These are phyloP conservation scores for Penicillium manginii DNA, from an alignment of 495 filamentous ascomycete species.

Conservation along the genomic window DNA sequence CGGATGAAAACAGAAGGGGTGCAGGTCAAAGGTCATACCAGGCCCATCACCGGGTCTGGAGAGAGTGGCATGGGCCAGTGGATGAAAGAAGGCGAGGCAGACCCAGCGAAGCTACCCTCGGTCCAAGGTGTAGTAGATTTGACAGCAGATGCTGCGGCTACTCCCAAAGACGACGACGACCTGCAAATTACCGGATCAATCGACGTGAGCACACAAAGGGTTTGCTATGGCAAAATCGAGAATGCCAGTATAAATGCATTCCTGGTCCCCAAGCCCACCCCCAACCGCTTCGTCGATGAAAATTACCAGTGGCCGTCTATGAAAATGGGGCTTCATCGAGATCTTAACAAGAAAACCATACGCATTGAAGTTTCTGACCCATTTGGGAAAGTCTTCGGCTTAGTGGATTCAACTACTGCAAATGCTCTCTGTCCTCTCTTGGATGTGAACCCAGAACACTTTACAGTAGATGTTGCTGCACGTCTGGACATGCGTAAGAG, in stretches of 20 bases:
- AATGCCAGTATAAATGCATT: conserved; percentile 69
- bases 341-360: conserved; percentile 51
- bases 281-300: conserved; percentile 48
- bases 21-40: conserved; percentile 41
- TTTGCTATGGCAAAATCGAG: conserved; percentile 85
- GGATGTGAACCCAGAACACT: conserved; percentile 68
- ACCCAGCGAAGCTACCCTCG: conserved; percentile 27
- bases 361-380: conserved; percentile 73
- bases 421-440: conserved; percentile 70
- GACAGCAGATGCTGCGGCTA: conserved; percentile 47
- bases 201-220: conserved; percentile 58
- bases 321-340: conserved; percentile 66
- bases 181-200: conserved; percentile 47
- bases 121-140: conserved; percentile 62
- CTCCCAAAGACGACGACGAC: conserved; percentile 45
- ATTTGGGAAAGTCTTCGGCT: conserved; percentile 70
- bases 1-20: conserved; percentile 58
- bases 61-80: conserved; percentile 65
- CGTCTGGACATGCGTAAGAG: conserved; percentile 66
- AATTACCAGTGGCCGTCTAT: conserved; percentile 68
- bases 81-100: conserved; percentile 57
- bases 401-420: conserved; percentile 71
- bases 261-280: conserved; percentile 65
- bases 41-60: conserved; percentile 47
- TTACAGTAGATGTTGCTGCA: conserved; percentile 66